Percentiles rank a stretch among this genome's conserved stretches.
These are phyloP conservation scores for Ceratocystis diversiconidia DNA, from an alignment of 2,329 filamentous ascomycete genomes.

Conservation along the genomic window DNA sequence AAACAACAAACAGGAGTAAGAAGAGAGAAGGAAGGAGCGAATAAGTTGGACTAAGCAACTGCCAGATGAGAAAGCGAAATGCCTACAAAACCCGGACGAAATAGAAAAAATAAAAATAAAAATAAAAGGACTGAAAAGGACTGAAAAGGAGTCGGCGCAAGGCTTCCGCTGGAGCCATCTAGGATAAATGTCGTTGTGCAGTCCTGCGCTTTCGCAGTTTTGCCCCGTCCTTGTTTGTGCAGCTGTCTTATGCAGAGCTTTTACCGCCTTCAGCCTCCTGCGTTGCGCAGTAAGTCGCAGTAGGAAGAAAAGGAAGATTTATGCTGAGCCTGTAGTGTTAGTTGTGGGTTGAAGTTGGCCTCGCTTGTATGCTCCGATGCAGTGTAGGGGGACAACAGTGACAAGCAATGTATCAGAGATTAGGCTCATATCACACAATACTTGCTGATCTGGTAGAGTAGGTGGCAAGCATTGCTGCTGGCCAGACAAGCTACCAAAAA, in stretches of 20 bases:
- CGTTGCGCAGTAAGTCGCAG: not conserved
- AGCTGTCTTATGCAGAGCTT: constrained; percentile 7
- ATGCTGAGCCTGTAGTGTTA: not conserved
- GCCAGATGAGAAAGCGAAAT: not conserved
- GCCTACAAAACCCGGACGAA: not conserved
- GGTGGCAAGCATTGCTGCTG: not conserved
- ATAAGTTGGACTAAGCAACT: not conserved
- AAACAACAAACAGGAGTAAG: not conserved
- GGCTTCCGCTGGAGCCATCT: not conserved
- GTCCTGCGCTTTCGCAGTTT: not conserved
- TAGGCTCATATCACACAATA: not conserved
- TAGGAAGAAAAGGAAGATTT: not conserved
- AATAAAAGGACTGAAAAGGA: not conserved
- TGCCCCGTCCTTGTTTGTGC: not conserved
- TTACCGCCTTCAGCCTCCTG: constrained; percentile 5
- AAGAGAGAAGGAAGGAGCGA: not conserved
- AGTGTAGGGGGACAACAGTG: not conserved
- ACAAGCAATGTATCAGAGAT: not conserved
- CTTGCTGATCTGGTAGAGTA: not conserved
- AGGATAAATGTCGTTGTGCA: not conserved
- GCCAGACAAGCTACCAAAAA: not conserved
- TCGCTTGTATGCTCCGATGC: not conserved
- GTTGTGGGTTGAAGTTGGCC: not conserved
- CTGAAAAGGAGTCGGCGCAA: not conserved
- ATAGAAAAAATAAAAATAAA: not conserved